Base-by-base conservation (phyloP, 768 basidiomycete species). In the Pleurotus salmoneostramineus region DNA sequence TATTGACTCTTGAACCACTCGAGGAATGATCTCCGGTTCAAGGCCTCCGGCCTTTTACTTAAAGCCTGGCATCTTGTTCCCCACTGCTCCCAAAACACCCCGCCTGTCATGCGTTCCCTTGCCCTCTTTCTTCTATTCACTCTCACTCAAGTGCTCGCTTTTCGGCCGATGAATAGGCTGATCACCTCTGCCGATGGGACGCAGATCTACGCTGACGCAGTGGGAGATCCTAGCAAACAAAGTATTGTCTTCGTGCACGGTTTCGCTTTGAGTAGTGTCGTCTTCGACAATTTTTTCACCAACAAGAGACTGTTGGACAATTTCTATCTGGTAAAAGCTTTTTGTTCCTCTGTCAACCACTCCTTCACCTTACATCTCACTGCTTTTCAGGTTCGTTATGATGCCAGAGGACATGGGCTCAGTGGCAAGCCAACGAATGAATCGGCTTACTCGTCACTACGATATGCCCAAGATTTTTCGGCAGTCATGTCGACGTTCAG, bases 161-260 rank as follows among this genome's bases (percentile, higher is more conserved):
- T 17, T 7, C 52, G 37, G 52, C 40, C 49, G 32, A 51, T 40
- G 40, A 59, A 40, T 10, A 57, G 44, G 42, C 43, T 56, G 15
- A n/a, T 58, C 33, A 51, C 48, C 17, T 65, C 74, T 6, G 60
- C 65, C 10, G 76, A 76, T 56, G 74, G 74, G 10, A 72, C 72
- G 14, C 58, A 56, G 35, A 69, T 77, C 36, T 75, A 68, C 60
- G 71, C 73, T 4, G 67, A 74, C 46, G 69, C 71, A 12, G 61
- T 60, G 4, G 74, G 74, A 7, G 63, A 73, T 58, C 65, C 69
- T 14, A 50, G 61, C n/a, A 69, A 71, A 46, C 73, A 68, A 15
- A 60, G 66, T 33, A 58, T 77, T n/a, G 69, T 77, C 52, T 71
- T 75, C 59, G 67, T 75, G 11, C 75, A 72, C 56, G 75, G 75